Conservation (phyloP, 306 rosid genomes). For the Cajanus cajan region DNA sequence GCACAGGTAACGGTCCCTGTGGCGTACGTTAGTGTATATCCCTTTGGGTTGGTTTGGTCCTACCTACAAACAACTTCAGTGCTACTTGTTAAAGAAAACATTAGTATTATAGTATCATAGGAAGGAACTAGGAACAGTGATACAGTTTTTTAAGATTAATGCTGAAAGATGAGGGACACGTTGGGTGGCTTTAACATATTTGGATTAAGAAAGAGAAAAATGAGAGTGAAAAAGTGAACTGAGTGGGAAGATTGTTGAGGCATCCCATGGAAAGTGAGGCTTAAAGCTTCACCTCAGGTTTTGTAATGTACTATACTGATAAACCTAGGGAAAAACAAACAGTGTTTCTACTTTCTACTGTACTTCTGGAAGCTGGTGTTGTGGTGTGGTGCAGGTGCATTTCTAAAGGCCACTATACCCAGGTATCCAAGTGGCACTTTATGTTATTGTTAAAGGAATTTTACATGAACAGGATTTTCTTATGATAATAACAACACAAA, state of each 20-base stretch:
- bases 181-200: constrained; percentile 4
- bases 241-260: neutral
- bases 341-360: neutral
- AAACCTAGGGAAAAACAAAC: constrained; percentile 5
- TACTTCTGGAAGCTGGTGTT: neutral
- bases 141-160: neutral
- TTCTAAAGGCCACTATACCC: neutral
- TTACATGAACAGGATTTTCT: no score
- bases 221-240: neutral
- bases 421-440: neutral
- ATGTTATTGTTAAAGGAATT: neutral
- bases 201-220: neutral
- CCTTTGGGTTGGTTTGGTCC: constrained; percentile 27
- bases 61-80: constrained; percentile 18
- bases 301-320: neutral
- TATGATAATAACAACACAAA: no score
- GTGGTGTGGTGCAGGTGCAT: neutral
- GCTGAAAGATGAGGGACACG: constrained; percentile 32
- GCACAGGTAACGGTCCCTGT: constrained; percentile 59
- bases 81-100: neutral
- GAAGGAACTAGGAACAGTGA: constrained; percentile 19
- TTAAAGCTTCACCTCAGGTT: neutral
- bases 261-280: neutral
- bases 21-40: constrained; percentile 47
- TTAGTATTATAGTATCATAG: neutral